These are phyloP conservation scores for Leishmania mexicana DNA, from an alignment of 208 protist genomes.

Conservation along the genomic window DNA sequence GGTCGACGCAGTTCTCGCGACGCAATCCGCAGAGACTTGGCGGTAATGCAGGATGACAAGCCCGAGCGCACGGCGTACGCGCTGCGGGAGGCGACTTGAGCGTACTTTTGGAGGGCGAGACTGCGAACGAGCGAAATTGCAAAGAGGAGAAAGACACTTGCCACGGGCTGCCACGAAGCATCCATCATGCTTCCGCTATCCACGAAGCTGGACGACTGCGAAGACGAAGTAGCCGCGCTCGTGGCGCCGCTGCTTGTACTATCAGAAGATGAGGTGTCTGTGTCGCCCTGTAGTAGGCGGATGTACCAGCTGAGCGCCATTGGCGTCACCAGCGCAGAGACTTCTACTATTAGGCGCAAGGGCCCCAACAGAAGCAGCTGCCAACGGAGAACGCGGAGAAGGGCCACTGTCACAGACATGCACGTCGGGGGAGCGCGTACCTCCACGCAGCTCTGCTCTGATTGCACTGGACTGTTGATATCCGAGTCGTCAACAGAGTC, in stretches of 20 bases:
- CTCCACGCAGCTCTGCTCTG: slow-evolving; percentile 18
- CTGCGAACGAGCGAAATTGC: slow-evolving; percentile 45
- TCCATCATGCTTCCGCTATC: neutral
- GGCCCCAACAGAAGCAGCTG: slow-evolving; percentile 42
- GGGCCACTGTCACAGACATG: slow-evolving; percentile 36
- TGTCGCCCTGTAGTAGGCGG: slow-evolving; percentile 25
- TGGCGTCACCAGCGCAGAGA: slow-evolving; percentile 43
- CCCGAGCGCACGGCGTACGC: slow-evolving; percentile 50
- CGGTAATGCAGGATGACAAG: slow-evolving; percentile 66
- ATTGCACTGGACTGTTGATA: neutral
- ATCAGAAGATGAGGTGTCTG: neutral
- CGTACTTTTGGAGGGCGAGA: slow-evolving; percentile 51
- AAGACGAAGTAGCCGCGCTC: neutral
- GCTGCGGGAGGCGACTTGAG: slow-evolving; percentile 39
- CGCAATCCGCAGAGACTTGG: slow-evolving; percentile 74
- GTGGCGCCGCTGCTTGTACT: neutral
- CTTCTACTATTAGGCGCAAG: slow-evolving; percentile 53
- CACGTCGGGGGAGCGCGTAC: slow-evolving; percentile 45
- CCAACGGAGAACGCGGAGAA: slow-evolving; percentile 43
- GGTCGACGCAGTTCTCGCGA: slow-evolving; percentile 46
- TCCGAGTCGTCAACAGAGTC: neutral
- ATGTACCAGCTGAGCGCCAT: slow-evolving; percentile 52
- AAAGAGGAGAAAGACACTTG: slow-evolving; percentile 42
- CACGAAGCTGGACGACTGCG: neutral
- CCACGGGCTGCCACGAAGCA: neutral